A percentile compares a stretch with the other conserved stretches of the same genome.
phyloP scores from a whole-genome alignment of 2,329 filamentous ascomycete species.

The Diaporthe humulicola region DNA sequence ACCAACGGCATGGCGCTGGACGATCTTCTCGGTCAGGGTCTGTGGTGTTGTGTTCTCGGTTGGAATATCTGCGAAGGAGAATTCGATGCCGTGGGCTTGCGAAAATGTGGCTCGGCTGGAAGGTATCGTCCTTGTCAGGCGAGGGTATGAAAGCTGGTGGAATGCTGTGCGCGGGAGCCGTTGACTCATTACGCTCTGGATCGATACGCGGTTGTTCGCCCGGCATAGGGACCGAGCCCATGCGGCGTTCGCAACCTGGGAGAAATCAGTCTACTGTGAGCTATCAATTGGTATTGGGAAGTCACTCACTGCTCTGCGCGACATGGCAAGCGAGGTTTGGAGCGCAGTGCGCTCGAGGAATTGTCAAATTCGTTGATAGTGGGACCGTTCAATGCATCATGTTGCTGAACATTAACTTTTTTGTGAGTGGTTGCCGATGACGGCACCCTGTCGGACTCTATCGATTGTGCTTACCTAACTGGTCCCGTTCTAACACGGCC shows the following conservation, averaged over 20 bases:
- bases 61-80: conserved; percentile 26
- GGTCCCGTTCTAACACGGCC: background rate
- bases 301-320: conserved; percentile 5
- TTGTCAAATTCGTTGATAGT: conserved; percentile 2
- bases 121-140: background rate
- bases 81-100: conserved; percentile 7
- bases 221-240: conserved; percentile 18
- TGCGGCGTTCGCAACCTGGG: conserved; percentile 7
- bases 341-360: conserved; percentile 19
- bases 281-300: background rate
- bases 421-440: conserved; percentile 30
- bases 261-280: background rate
- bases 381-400: background rate
- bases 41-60: conserved; percentile 64
- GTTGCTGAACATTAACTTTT: conserved; percentile 28
- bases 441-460: background rate
- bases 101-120: conserved; percentile 14
- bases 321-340: conserved; percentile 12
- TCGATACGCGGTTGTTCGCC: conserved; percentile 19
- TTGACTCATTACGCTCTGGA: conserved; percentile 16
- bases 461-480: conserved; percentile 24
- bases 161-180: conserved; percentile 10
- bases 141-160: conserved; percentile 18
- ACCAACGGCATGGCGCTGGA: conserved; percentile 83
- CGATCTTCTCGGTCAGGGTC: conserved; percentile 93